Conservation (phyloP, 73 alveolate species). For the Paramecium caudatum region DNA sequence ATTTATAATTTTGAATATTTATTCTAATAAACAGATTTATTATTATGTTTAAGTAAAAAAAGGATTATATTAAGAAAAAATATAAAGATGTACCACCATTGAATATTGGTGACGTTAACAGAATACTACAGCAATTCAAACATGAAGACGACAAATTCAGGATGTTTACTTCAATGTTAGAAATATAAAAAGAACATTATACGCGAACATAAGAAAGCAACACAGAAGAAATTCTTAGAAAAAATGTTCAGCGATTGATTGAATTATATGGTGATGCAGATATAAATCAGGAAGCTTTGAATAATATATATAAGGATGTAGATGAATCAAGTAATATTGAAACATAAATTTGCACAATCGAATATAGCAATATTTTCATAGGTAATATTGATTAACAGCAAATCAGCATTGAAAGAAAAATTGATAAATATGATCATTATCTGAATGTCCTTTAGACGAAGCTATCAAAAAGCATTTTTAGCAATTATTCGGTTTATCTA, state of each 20-base stretch:
- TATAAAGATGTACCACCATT: constrained; percentile 51
- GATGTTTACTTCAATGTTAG: constrained; percentile 34
- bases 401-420: neutral
- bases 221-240: constrained; percentile 32
- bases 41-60: constrained; percentile 59
- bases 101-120: constrained; percentile 66
- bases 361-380: neutral
- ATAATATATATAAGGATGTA: constrained; percentile 38
- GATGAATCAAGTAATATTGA: constrained; percentile 6
- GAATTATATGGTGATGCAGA: constrained; percentile 62
- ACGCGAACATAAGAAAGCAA: neutral
- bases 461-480: neutral
- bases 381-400: neutral
- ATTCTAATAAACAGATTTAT: too few relatives aligned
- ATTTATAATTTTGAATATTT: neutral
- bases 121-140: constrained; percentile 1
- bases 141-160: constrained; percentile 22
- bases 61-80: constrained; percentile 61
- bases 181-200: neutral
- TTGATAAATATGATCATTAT: constrained; percentile 32
- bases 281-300: constrained; percentile 52
- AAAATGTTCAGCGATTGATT: constrained; percentile 51
- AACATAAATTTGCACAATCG: neutral
- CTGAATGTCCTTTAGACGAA: constrained; percentile 27
- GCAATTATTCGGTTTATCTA: constrained; percentile 23